Conservation (phyloP, 495 filamentous ascomycete species). For the Podospora conica region DNA sequence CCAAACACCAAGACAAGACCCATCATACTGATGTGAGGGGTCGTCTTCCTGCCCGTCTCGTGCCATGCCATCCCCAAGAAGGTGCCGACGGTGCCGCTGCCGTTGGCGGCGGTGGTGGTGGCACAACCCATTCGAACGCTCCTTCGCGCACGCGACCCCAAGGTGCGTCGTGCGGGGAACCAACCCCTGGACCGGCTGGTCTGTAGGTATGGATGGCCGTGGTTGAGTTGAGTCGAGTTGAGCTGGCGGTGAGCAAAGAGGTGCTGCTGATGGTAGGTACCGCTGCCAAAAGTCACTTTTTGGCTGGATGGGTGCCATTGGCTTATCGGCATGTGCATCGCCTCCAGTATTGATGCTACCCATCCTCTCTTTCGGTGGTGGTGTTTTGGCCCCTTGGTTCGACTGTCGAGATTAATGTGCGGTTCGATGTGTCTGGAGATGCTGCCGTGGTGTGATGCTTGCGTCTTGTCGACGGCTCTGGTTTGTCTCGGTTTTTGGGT, state of each 20-base stretch:
- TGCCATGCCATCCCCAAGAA: too few relatives aligned
- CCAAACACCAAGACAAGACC: too few relatives aligned
- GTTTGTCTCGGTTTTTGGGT: too few relatives aligned
- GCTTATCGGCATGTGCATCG: neutral
- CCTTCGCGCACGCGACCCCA: too few relatives aligned
- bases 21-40: too few relatives aligned
- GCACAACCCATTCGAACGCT: too few relatives aligned
- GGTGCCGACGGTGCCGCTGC: too few relatives aligned
- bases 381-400: neutral
- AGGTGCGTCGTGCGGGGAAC: neutral
- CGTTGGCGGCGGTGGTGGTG: too few relatives aligned
- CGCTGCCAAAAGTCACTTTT: neutral
- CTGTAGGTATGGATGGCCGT: neutral
- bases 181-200: too few relatives aligned
- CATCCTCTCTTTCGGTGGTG: neutral
- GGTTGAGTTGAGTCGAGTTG: neutral
- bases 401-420: neutral
- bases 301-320: neutral
- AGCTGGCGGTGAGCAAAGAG: neutral
- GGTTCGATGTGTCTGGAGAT: too few relatives aligned
- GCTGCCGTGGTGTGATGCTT: neutral
- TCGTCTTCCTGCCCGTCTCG: too few relatives aligned
- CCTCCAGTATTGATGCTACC: neutral
- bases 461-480: too few relatives aligned
- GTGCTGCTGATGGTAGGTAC: neutral